A percentile compares a stretch with the other conserved stretches of the same genome.
These are phyloP conservation scores for Starmerella asiatica DNA, from an alignment of 805 yeast species.

Conservation along the genomic window DNA sequence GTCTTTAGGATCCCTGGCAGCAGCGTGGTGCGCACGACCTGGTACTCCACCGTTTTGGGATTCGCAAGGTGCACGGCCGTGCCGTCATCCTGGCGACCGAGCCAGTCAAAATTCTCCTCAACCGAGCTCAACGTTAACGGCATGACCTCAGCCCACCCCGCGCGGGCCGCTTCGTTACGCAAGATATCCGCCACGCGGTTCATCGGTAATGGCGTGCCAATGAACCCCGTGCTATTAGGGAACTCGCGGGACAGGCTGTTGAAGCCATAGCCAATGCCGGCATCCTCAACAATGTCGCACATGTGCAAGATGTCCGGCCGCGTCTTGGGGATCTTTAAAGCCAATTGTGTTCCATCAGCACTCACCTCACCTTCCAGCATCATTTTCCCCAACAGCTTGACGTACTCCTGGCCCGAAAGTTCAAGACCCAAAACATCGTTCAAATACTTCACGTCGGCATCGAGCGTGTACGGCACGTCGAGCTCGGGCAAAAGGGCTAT, in stretches of 20 bases:
- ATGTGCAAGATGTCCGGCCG: slow-evolving; percentile 93
- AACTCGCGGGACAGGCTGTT: slow-evolving; percentile 75
- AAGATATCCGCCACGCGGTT: slow-evolving; percentile 84
- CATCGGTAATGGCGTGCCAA: slow-evolving; percentile 79
- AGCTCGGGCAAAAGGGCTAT: slow-evolving; percentile 58
- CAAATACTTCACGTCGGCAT: slow-evolving; percentile 70
- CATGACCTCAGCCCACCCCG: slow-evolving; percentile 92
- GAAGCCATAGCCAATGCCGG: slow-evolving; percentile 91
- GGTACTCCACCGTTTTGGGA: slow-evolving; percentile 93
- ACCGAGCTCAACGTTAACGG: slow-evolving; percentile 93
- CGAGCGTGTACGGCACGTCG: slow-evolving; percentile 43
- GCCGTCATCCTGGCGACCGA: slow-evolving; percentile 56
- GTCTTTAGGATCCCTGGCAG: slow-evolving; percentile 93
- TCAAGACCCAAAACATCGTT: slow-evolving; percentile 86
- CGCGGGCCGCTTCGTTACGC: slow-evolving; percentile 80
- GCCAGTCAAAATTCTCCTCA: slow-evolving; percentile 86
- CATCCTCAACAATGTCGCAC: slow-evolving; percentile 98
- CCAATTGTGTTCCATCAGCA: slow-evolving; percentile 34
- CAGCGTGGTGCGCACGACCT: slow-evolving; percentile 90
- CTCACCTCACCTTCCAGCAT: slow-evolving; percentile 53
- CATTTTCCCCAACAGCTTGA: slow-evolving; percentile 63
- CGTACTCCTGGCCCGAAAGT: slow-evolving; percentile 53
- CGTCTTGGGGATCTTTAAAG: slow-evolving; percentile 72
- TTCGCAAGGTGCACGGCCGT: slow-evolving; percentile 78
- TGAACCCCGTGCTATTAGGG: slow-evolving; percentile 57